Base-by-base conservation (phyloP, 305 asterid genomes). In the Fraxinus angustifolia region DNA sequence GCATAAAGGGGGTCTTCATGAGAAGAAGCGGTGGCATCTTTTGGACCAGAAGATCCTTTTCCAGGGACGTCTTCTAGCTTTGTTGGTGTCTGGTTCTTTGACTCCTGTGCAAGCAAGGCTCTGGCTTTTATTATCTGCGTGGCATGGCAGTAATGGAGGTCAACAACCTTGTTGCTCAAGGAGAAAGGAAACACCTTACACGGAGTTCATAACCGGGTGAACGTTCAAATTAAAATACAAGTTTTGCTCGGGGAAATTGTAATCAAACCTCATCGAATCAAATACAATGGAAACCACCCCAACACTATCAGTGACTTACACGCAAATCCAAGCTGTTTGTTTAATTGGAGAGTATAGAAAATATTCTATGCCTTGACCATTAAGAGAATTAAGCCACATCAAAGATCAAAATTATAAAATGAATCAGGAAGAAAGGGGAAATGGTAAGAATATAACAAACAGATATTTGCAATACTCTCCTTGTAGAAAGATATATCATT, bases 41-140 rank as follows among this genome's bases (percentile, higher is more conserved):
- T 91, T 36, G 85, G 67, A 74, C 86, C 87, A 65, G 72, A 30
- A 73, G 87, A 82, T 58, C n/a, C 78, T 50, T 78, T 80, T 14
- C 76, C 84, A 36, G 72, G 35, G n/a, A 8, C 8, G 72, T 87
- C 87, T 35, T 80, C 88, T 21, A 34, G 80, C 50, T 86, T 81
- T 75, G 78, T 62, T 62, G 85, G 70, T 75, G 87, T 78, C 78
- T 75, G 84, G 70, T 88, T 88, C 87, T 88, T 89, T 34, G 88
- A 75, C 83, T 90, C 97, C 16, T 81, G 80, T 19, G 93, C 87
- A 78, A 96, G 87, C 79, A 78, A 83, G 35, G 95, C 92, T 84
- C 98, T 88, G 58, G 97, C 98, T 84, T 89, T 89, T 85, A 91
- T 77, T 73, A 94, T 88, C 99, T 96, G 92, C 81, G 82, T 10